Percentiles rank a stretch among this genome's conserved stretches.
Conservation (phyloP, 2,329 filamentous ascomycete species). For the Penicillium hesseltinei region DNA sequence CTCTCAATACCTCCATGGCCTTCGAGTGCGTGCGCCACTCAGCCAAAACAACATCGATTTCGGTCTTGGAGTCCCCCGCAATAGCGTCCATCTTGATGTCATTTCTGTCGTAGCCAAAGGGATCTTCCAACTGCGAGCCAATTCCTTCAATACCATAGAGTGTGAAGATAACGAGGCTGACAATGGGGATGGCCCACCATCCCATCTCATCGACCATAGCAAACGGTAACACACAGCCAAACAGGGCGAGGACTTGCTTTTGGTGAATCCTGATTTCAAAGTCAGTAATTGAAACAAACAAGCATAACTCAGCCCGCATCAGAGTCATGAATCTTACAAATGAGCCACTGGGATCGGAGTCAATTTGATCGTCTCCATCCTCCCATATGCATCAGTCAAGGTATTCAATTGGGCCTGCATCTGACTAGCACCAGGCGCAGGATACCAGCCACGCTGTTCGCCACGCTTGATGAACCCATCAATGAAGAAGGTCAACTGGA, state of each 20-base stretch:
- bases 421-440: slow-evolving; percentile 57
- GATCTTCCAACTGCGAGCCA: slow-evolving; percentile 63
- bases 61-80: slow-evolving; percentile 58
- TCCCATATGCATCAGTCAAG: slow-evolving; percentile 58
- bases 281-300: neutral
- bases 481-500: slow-evolving; percentile 60
- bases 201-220: slow-evolving; percentile 62
- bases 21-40: slow-evolving; percentile 52
- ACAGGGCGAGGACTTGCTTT: slow-evolving; percentile 62
- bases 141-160: slow-evolving; percentile 65
- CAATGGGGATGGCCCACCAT: slow-evolving; percentile 61
- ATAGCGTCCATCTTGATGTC: slow-evolving; percentile 69
- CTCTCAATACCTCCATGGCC: slow-evolving; percentile 14
- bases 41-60: slow-evolving; percentile 57
- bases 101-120: slow-evolving; percentile 64
- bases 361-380: slow-evolving; percentile 64
- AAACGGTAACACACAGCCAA: slow-evolving; percentile 60
- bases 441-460: slow-evolving; percentile 57
- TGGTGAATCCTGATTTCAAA: slow-evolving; percentile 55
- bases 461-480: slow-evolving; percentile 61
- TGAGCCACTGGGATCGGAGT: slow-evolving; percentile 65
- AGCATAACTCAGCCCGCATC: neutral
- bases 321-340: slow-evolving; percentile 36
- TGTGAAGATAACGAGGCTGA: slow-evolving; percentile 61
- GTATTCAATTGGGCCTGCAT: slow-evolving; percentile 59